Evolutionary conservation across 768 basidiomycete genomes (phyloP).

Genomic region (Pisolithus tinctorius): DNA sequence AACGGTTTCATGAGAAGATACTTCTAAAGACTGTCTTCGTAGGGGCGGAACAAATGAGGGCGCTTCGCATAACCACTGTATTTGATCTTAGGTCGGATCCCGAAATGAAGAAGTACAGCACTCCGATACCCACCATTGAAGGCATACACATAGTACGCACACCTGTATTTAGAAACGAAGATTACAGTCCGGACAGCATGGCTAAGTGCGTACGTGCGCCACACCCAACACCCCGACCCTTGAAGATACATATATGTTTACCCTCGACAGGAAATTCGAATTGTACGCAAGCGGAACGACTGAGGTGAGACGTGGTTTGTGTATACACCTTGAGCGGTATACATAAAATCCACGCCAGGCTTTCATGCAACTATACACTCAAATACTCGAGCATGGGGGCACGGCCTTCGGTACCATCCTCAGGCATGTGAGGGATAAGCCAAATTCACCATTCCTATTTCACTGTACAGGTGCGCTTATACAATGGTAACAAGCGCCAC

Average conservation of each 20-base stretch:
- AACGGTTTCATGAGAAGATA: not conserved
- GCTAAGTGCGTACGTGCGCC: constrained; percentile 62
- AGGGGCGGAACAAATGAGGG: constrained; percentile 54
- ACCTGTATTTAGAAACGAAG: constrained; percentile 63
- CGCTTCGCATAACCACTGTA: constrained; percentile 58
- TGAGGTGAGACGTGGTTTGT: constrained; percentile 41
- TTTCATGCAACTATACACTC: constrained; percentile 74
- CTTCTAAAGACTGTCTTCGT: constrained; percentile 3
- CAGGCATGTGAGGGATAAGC: constrained; percentile 65
- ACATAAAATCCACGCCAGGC: constrained; percentile 36
- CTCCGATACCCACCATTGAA: constrained; percentile 56
- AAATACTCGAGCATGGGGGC: constrained; percentile 72
- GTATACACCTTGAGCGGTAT: not conserved
- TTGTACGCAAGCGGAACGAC: constrained; percentile 76
- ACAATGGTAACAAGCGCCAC: not conserved
- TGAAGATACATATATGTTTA: not conserved
- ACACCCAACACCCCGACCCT: not conserved
- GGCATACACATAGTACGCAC: constrained; percentile 53
- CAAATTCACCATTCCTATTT: constrained; percentile 58
- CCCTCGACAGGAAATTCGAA: constrained; percentile 33
- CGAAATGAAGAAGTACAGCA: constrained; percentile 68
- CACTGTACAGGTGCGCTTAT: constrained; percentile 59
- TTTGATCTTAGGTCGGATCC: constrained; percentile 78
- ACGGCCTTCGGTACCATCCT: constrained; percentile 64
- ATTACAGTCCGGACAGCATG: constrained; percentile 81